phyloP scores from a whole-genome alignment of 2,329 filamentous ascomycete species.

The Mariannaea sp. region DNA sequence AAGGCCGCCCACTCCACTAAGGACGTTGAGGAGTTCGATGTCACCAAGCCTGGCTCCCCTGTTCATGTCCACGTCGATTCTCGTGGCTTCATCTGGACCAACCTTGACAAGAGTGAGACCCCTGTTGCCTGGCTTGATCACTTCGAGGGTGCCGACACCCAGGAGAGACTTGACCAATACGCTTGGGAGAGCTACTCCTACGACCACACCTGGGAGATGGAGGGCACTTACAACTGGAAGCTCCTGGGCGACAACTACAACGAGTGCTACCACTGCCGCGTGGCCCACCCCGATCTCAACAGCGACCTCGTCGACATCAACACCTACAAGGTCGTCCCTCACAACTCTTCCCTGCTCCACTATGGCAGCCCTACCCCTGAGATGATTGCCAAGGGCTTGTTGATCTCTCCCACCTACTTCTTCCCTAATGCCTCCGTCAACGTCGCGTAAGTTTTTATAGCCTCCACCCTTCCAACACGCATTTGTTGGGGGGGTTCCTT shows the following conservation, averaged over 20 bases:
- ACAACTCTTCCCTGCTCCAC: slow-evolving; percentile 15
- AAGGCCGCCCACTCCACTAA: slow-evolving; percentile 61
- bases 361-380: slow-evolving; percentile 15
- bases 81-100: slow-evolving; percentile 62
- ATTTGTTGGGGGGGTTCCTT: no score
- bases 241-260: slow-evolving; percentile 67
- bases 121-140: slow-evolving; percentile 57
- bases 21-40: slow-evolving; percentile 58
- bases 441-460: slow-evolving; percentile 55
- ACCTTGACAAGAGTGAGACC: slow-evolving; percentile 53
- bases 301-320: slow-evolving; percentile 59
- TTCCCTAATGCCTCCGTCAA: slow-evolving; percentile 56
- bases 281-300: slow-evolving; percentile 61
- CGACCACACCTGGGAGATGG: slow-evolving; percentile 61
- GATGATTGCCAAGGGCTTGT: slow-evolving; percentile 7
- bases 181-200: slow-evolving; percentile 58
- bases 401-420: slow-evolving; percentile 47
- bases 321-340: slow-evolving; percentile 51
- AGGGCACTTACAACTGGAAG: slow-evolving; percentile 64
- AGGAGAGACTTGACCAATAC: slow-evolving; percentile 50
- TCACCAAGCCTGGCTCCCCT: slow-evolving; percentile 56
- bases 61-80: slow-evolving; percentile 57
- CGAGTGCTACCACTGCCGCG: slow-evolving; percentile 66
- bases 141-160: slow-evolving; percentile 52
- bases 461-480: no score